Percentiles rank a stretch among this genome's conserved stretches.
Conservation (phyloP, 306 rosid species). For the Clitoria ternatea region DNA sequence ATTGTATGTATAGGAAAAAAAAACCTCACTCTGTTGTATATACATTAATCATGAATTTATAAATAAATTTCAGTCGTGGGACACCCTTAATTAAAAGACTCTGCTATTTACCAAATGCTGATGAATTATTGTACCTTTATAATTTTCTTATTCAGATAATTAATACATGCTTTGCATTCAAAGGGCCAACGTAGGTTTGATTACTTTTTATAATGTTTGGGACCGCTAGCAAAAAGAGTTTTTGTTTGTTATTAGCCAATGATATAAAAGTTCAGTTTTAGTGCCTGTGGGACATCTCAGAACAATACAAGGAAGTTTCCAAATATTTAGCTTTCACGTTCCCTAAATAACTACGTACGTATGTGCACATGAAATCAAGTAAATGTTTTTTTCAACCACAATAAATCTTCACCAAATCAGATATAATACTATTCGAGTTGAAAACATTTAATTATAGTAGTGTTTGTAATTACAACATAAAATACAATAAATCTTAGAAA, state of each 20-base stretch:
- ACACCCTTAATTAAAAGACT: too few relatives aligned
- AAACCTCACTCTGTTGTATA: too few relatives aligned
- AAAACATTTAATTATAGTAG: too few relatives aligned
- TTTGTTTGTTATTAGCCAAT: conserved; percentile 30
- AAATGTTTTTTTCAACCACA: too few relatives aligned
- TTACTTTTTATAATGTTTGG: conserved; percentile 17
- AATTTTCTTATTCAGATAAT: conserved; percentile 21
- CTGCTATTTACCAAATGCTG: too few relatives aligned
- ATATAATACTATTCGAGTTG: too few relatives aligned
- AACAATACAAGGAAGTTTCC: conserved; percentile 16
- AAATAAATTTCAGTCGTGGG: too few relatives aligned
- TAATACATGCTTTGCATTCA: conserved; percentile 19
- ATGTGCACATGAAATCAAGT: background rate
- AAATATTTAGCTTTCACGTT: conserved; percentile 3
- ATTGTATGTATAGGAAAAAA: too few relatives aligned
- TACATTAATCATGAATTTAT: too few relatives aligned
- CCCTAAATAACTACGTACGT: background rate
- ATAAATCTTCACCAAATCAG: too few relatives aligned
- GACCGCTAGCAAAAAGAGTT: background rate
- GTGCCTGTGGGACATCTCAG: background rate
- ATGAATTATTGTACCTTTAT: background rate
- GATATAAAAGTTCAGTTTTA: background rate
- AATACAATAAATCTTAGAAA: too few relatives aligned
- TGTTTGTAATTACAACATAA: too few relatives aligned
- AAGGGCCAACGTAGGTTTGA: conserved; percentile 18